Conservation (phyloP, 2,329 filamentous ascomycete species). For the Daldinia eschscholtzii region DNA sequence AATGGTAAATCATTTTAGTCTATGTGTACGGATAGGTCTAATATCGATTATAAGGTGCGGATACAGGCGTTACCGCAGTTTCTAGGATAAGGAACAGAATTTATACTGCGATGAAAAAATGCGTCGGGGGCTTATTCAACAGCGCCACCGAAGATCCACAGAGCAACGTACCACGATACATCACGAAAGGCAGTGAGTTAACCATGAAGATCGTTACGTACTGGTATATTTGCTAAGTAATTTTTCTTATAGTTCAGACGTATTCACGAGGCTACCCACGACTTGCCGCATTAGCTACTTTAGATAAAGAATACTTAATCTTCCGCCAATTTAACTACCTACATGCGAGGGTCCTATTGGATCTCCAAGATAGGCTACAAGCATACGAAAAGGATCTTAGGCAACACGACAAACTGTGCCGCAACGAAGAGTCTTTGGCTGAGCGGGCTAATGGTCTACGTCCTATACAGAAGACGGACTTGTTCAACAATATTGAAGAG, state of each 20-base stretch:
- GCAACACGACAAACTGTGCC: conserved; percentile 16
- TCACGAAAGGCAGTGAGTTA: conserved; percentile 4
- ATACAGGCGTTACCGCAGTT: neutral
- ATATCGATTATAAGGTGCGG: neutral
- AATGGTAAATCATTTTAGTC: too few species aligned
- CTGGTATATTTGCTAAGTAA: neutral
- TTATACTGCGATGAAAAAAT: neutral
- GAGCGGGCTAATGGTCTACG: neutral
- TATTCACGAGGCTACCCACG: conserved; percentile 21
- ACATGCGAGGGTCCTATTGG: conserved; percentile 29
- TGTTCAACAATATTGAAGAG: conserved; percentile 26
- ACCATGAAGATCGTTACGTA: neutral
- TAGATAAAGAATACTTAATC: conserved; percentile 17
- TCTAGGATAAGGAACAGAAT: neutral
- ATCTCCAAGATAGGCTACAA: conserved; percentile 32
- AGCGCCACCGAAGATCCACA: neutral
- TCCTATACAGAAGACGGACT: neutral
- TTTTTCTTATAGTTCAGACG: neutral
- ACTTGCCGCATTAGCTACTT: conserved; percentile 24
- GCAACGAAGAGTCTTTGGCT: neutral
- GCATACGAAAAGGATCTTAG: conserved; percentile 20
- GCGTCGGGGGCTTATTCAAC: neutral
- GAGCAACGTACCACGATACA: neutral
- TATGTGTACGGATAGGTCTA: too few species aligned
- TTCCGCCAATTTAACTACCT: conserved; percentile 37